phyloP scores from a whole-genome alignment of 345 rosid species.

The Brassica napus region DNA sequence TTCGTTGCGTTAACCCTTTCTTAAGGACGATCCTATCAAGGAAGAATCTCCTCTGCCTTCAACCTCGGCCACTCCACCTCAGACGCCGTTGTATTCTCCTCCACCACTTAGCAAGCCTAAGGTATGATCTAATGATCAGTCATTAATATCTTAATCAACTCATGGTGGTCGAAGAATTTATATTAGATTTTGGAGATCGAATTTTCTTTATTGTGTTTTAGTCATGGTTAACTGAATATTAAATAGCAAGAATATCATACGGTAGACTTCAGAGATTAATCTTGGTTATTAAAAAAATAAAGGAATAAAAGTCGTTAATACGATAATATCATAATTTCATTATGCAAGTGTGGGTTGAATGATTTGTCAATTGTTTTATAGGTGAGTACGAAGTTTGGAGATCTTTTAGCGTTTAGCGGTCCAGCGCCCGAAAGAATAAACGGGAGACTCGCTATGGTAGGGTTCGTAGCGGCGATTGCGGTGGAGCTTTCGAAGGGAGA shows the following conservation, averaged over 20 bases:
- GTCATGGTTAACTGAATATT: neutral
- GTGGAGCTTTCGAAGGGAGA: slow-evolving; percentile 68
- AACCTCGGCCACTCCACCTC: slow-evolving; percentile 17
- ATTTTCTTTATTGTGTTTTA: neutral
- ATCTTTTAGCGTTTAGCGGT: slow-evolving; percentile 70
- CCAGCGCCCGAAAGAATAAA: slow-evolving; percentile 92
- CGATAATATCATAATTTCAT: neutral
- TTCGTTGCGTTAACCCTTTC: neutral
- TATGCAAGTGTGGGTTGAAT: neutral
- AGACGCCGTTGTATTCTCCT: slow-evolving; percentile 26
- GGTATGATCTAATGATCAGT: slow-evolving; percentile 22
- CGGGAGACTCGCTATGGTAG: slow-evolving; percentile 79
- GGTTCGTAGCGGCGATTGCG: slow-evolving; percentile 67
- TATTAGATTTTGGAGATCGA: neutral
- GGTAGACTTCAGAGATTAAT: neutral
- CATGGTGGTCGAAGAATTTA: neutral
- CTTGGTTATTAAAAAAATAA: neutral
- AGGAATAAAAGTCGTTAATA: neutral
- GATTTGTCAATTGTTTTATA: slow-evolving; percentile 2
- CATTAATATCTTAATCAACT: neutral
- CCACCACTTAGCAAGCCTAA: slow-evolving; percentile 36
- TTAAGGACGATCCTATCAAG: slow-evolving; percentile 29
- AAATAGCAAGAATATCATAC: neutral
- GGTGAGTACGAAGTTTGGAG: slow-evolving; percentile 60
- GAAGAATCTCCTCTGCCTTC: slow-evolving; percentile 19